These are phyloP conservation scores for Clavispora phyllophila DNA, from an alignment of 805 yeast genomes.

Conservation along the genomic window DNA sequence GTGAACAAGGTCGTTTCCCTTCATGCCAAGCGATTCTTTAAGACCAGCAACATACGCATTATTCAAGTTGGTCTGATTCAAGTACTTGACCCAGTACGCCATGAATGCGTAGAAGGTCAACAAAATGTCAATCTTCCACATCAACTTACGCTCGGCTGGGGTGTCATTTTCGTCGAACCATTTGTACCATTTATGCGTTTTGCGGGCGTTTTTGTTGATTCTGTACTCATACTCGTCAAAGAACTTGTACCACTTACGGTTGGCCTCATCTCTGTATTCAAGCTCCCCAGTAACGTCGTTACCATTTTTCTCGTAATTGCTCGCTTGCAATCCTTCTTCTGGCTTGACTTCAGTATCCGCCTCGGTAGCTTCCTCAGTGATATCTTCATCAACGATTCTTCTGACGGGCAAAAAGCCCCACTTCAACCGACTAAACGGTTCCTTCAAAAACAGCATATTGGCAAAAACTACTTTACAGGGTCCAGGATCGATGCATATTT, in stretches of 20 bases:
- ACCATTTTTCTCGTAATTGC: slow-evolving; percentile 6
- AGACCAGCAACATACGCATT: slow-evolving; percentile 26
- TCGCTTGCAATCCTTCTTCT: slow-evolving; percentile 8
- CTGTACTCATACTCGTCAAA: slow-evolving; percentile 35
- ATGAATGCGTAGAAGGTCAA: slow-evolving; percentile 23
- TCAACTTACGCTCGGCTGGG: slow-evolving; percentile 24
- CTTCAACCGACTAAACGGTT: slow-evolving; percentile 17
- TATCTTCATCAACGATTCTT: slow-evolving; percentile 30
- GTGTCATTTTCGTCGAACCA: slow-evolving; percentile 26
- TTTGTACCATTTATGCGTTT: slow-evolving; percentile 21
- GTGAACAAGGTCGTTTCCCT: slow-evolving; percentile 24
- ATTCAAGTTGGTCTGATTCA: slow-evolving; percentile 20
- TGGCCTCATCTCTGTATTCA: slow-evolving; percentile 51
- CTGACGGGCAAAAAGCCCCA: slow-evolving; percentile 34
- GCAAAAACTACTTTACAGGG: too few species aligned
- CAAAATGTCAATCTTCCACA: slow-evolving; percentile 26
- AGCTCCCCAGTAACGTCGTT: slow-evolving; percentile 3
- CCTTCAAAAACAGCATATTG: slow-evolving; percentile 3
- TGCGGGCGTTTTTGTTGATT: slow-evolving; percentile 12
- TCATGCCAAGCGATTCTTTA: slow-evolving; percentile 20
- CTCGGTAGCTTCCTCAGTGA: not conserved
- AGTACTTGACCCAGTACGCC: slow-evolving; percentile 30
- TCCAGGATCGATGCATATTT: too few species aligned
- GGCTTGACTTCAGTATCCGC: not conserved
- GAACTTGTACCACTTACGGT: slow-evolving; percentile 45